Base-by-base conservation (phyloP, 2,329 filamentous ascomycete species). In the Metarhizium guizhouense region DNA sequence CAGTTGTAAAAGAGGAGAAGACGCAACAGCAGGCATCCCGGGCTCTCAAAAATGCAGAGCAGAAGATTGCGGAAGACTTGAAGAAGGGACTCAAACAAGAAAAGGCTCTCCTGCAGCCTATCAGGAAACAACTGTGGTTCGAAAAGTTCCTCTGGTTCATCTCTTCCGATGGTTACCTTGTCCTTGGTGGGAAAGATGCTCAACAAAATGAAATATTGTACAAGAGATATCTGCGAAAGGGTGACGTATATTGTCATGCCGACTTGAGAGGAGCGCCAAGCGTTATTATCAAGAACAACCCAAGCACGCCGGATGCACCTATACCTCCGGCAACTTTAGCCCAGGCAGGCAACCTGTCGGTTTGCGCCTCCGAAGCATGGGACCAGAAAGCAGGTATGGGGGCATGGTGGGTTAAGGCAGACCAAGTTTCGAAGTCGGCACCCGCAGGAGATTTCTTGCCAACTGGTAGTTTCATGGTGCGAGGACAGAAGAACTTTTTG, bases 91-190 rank as follows among this genome's bases (percentile, higher is more conserved):
- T 97, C 56, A 96, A 96, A 73, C 87, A 94, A 66, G 94, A 97
- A 71, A 96, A 96, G 69, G 86, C 90, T 20, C 76, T 95, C 2
- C 74, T 97, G 10, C 85, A 92, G 49, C 90, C 88, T 0, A 86
- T 96, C 8, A 83, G 94, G 55, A 87, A 85, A 65, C 87, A 86
- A 61, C 82, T 92, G 64, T 99, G 94, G 94, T 99, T 96, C 62
- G 94, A 99, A 66, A 99, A 99, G 71, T 99, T 96, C 64, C 77
- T 85, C 32, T 97, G 90, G 80, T 99, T 99, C 72, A 82, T 97
- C 62, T 96, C 92, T 0, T 95, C 91, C 0, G 94, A 99, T 66
- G 92, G 93, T 4, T 96, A 97, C 68, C 79, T 99, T 6, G 88
- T 97, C 0, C 79, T 99, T 16, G 93, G 85, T 48, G 93, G 91